Evolutionary conservation across 2,329 filamentous ascomycete species (phyloP).

Genomic region (Uncinocarpus reesii): DNA sequence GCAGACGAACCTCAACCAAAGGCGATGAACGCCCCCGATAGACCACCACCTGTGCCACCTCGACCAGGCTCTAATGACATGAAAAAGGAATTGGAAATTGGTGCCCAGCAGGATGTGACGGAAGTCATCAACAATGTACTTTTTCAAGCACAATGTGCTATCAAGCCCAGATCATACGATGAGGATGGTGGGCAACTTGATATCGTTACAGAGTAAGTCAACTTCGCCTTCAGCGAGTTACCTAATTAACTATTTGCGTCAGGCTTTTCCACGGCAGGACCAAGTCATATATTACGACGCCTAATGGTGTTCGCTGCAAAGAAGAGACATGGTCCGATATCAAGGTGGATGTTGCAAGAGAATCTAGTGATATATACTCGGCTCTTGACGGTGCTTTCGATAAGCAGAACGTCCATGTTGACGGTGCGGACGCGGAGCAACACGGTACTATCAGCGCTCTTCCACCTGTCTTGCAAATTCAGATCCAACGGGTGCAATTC

Average conservation of each 20-base stretch:
- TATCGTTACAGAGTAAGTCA: conserved; percentile 55
- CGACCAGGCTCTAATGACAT: conserved; percentile 36
- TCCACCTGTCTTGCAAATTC: conserved; percentile 78
- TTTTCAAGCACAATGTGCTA: conserved; percentile 80
- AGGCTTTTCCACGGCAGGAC: conserved; percentile 44
- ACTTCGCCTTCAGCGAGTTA: not conserved
- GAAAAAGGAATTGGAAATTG: conserved; percentile 46
- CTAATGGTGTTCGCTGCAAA: conserved; percentile 39
- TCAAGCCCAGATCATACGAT: conserved; percentile 58
- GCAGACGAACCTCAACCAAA: conserved; percentile 2
- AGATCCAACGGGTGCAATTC: conserved; percentile 72
- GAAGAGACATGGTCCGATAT: conserved; percentile 54
- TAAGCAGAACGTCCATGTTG: conserved; percentile 60
- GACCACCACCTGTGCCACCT: conserved; percentile 51
- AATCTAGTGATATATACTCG: conserved; percentile 61
- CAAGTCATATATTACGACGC: conserved; percentile 38
- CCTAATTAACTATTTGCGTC: not conserved
- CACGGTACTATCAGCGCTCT: conserved; percentile 65
- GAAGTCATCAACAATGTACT: conserved; percentile 92
- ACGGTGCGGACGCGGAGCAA: conserved; percentile 48
- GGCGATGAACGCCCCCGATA: conserved; percentile 32
- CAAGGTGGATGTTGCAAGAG: conserved; percentile 48
- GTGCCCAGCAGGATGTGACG: conserved; percentile 84
- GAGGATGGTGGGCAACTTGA: conserved; percentile 68
- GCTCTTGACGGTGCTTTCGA: conserved; percentile 81